These are phyloP conservation scores for Schizosaccharomyces japonicus DNA, from an alignment of 805 yeast genomes.

Conservation along the genomic window DNA sequence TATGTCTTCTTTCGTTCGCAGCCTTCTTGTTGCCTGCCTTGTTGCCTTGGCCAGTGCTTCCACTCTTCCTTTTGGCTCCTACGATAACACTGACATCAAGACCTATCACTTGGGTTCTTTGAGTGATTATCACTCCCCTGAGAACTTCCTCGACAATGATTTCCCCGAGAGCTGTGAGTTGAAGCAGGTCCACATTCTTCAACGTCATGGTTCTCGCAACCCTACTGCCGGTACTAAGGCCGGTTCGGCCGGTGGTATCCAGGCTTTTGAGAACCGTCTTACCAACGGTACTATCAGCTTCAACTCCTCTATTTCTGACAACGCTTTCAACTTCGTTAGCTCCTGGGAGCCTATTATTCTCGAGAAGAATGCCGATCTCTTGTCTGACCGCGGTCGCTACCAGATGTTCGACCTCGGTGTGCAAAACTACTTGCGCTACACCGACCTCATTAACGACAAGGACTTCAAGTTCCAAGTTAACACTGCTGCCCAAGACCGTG, in stretches of 20 bases:
- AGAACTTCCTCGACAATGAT: background rate
- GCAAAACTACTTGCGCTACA: background rate
- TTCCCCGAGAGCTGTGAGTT: slow-evolving; percentile 11
- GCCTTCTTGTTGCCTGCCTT: no score
- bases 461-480: background rate
- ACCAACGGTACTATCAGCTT: background rate
- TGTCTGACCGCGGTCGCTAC: background rate
- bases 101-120: background rate
- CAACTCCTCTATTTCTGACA: background rate
- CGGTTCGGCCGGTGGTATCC: background rate
- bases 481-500: slow-evolving; percentile 1
- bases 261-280: background rate
- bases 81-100: no score
- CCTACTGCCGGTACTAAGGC: slow-evolving; percentile 20
- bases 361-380: background rate
- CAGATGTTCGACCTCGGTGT: background rate
- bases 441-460: background rate
- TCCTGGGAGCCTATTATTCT: background rate
- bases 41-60: no score
- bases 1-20: no score
- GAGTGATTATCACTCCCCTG: background rate
- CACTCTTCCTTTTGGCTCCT: no score
- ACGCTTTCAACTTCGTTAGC: background rate
- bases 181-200: slow-evolving; percentile 45
- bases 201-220: slow-evolving; percentile 62